Percentiles rank a stretch among this genome's conserved stretches.
phyloP scores from a whole-genome alignment of 2,329 filamentous ascomycete genomes.

The Lachnellula subtilissima region DNA sequence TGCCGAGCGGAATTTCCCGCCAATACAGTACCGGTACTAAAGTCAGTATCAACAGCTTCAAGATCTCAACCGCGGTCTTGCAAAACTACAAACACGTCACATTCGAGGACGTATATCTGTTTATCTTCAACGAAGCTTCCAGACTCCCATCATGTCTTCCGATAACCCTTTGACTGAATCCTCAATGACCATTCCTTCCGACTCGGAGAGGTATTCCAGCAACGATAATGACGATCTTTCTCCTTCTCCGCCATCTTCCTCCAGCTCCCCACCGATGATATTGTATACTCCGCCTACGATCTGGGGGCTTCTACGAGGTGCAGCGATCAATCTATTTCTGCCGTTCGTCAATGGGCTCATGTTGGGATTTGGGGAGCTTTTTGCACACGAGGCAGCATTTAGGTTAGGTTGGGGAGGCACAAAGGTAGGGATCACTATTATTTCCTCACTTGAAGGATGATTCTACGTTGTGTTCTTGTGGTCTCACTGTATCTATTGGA shows the following conservation, averaged over 20 bases:
- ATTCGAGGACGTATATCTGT: neutral
- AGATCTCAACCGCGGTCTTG: neutral
- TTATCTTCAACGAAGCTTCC: neutral
- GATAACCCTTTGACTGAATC: slow-evolving; percentile 64
- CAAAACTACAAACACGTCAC: neutral
- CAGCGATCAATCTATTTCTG: slow-evolving; percentile 90
- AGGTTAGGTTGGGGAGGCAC: slow-evolving; percentile 89
- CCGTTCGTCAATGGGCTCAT: slow-evolving; percentile 98
- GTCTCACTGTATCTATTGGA: too few species aligned
- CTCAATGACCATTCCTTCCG: slow-evolving; percentile 71
- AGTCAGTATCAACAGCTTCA: slow-evolving; percentile 11
- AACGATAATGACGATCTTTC: slow-evolving; percentile 59
- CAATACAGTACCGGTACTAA: too few species aligned
- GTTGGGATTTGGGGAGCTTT: slow-evolving; percentile 94
- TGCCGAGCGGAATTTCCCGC: neutral
- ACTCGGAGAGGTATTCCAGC: slow-evolving; percentile 77
- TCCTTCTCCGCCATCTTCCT: slow-evolving; percentile 56
- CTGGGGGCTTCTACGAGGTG: slow-evolving; percentile 79
- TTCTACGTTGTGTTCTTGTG: neutral
- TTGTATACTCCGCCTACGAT: slow-evolving; percentile 86
- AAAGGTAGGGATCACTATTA: slow-evolving; percentile 57
- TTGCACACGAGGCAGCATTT: slow-evolving; percentile 94
- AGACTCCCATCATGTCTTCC: slow-evolving; percentile 44
- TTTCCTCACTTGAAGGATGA: neutral
- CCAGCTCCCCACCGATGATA: slow-evolving; percentile 63